Evolutionary conservation across 1,284 basidiomycete species (phyloP).

Genomic region (Microbotryum lychnidis-dioicae): DNA sequence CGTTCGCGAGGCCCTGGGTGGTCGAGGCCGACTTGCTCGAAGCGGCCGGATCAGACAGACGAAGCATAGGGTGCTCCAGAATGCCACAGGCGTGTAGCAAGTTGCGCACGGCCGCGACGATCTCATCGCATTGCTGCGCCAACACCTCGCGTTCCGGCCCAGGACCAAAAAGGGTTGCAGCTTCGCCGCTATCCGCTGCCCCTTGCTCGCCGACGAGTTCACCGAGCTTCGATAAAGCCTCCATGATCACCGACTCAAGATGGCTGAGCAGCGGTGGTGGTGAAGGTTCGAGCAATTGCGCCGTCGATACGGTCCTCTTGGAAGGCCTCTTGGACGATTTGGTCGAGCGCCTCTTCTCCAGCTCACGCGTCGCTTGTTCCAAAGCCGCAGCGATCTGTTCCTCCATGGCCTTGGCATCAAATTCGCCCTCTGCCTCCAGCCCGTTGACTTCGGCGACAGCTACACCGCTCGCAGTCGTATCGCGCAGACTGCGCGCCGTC

Average conservation of each 20-base stretch:
- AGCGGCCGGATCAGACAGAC: background rate
- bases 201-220: background rate
- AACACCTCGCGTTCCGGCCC: constrained; percentile 14
- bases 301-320: constrained; percentile 1
- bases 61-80: constrained; percentile 15
- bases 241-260: constrained; percentile 18
- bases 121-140: constrained; percentile 35
- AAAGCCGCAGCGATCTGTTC: too few species aligned
- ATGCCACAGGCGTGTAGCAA: constrained; percentile 38
- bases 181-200: background rate
- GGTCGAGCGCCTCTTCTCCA: too few species aligned
- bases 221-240: constrained; percentile 14
- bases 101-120: constrained; percentile 56
- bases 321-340: background rate
- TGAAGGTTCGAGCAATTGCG: constrained; percentile 13
- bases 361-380: too few species aligned
- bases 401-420: too few species aligned
- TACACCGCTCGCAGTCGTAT: too few species aligned
- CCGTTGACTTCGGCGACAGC: too few species aligned
- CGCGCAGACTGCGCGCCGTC: too few species aligned
- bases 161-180: background rate
- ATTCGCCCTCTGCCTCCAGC: too few species aligned
- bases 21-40: background rate
- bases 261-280: constrained; percentile 25
- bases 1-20: constrained; percentile 1